Conservation (phyloP, 371 early-diverging fungal genomes). For the Saksenaea oblongispora region DNA sequence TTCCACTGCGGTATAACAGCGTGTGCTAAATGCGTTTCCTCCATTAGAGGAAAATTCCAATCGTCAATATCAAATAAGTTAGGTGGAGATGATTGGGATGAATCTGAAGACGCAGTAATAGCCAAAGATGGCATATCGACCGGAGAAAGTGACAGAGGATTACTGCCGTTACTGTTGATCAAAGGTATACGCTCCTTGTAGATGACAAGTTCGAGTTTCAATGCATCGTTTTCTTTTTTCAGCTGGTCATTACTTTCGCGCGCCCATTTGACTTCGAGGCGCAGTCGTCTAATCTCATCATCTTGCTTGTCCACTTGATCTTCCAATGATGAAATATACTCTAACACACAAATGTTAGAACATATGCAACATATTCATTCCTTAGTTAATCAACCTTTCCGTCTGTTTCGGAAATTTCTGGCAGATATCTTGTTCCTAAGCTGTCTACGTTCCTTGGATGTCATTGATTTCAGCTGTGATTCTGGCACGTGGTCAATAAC, state of each 20-base stretch:
- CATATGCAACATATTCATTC: background rate
- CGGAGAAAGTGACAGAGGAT: slow-evolving; percentile 10
- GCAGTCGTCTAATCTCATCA: slow-evolving; percentile 57
- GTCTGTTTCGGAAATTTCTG: slow-evolving; percentile 82
- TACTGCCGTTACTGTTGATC: slow-evolving; percentile 1
- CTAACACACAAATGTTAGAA: slow-evolving; percentile 25
- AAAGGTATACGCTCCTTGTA: slow-evolving; percentile 12
- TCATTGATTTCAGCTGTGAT: slow-evolving; percentile 58
- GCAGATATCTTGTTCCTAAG: slow-evolving; percentile 91
- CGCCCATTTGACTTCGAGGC: slow-evolving; percentile 51
- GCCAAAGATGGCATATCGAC: slow-evolving; percentile 15
- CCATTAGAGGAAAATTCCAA: background rate
- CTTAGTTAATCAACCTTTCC: slow-evolving; percentile 69
- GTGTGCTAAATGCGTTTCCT: slow-evolving; percentile 37
- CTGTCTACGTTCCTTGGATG: slow-evolving; percentile 86
- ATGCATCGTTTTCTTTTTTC: slow-evolving; percentile 37
- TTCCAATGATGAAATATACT: slow-evolving; percentile 80
- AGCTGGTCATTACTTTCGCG: slow-evolving; percentile 28
- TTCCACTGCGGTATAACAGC: slow-evolving; percentile 48
- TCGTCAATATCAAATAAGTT: slow-evolving; percentile 9
- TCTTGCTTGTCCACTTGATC: slow-evolving; percentile 46
- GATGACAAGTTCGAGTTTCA: slow-evolving; percentile 34
- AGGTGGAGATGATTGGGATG: slow-evolving; percentile 29
- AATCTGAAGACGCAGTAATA: slow-evolving; percentile 23
- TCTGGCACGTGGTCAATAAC: slow-evolving; percentile 23